Conservation (phyloP, 495 filamentous ascomycete genomes). For the Aspergillus avenaceus region DNA sequence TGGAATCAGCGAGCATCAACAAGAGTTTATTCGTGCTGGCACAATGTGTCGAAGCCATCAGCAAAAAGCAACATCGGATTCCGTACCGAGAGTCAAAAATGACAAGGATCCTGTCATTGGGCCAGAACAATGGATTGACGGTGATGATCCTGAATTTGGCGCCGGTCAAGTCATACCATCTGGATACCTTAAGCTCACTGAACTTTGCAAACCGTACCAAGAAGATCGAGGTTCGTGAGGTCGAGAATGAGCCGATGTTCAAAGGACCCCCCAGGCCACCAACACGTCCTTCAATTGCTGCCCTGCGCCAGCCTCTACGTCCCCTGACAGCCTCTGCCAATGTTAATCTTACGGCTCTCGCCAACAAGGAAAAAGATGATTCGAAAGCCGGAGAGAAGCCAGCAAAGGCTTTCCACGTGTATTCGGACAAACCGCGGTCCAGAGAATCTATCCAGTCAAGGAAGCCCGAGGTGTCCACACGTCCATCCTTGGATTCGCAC, state of each 20-base stretch:
- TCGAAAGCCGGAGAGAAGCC: slow-evolving; percentile 63
- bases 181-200: slow-evolving; percentile 89
- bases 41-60: slow-evolving; percentile 95
- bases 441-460: slow-evolving; percentile 34
- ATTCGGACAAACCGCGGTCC: slow-evolving; percentile 61
- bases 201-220: slow-evolving; percentile 96
- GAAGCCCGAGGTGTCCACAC: slow-evolving; percentile 34
- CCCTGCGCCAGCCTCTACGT: slow-evolving; percentile 70
- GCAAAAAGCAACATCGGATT: slow-evolving; percentile 71
- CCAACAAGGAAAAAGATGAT: slow-evolving; percentile 42
- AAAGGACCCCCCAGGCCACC: slow-evolving; percentile 60
- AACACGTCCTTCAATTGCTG: slow-evolving; percentile 36
- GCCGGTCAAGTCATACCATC: slow-evolving; percentile 78
- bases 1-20: slow-evolving; percentile 98
- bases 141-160: slow-evolving; percentile 97
- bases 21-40: slow-evolving; percentile 93
- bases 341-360: slow-evolving; percentile 49
- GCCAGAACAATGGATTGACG: slow-evolving; percentile 93
- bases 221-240: slow-evolving; percentile 90
- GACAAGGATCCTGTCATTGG: slow-evolving; percentile 88
- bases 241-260: slow-evolving; percentile 88
- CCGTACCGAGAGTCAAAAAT: slow-evolving; percentile 96
- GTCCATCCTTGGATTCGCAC: slow-evolving; percentile 39
- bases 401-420: slow-evolving; percentile 77
- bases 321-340: slow-evolving; percentile 61